Evolutionary conservation across 805 yeast species (phyloP).

Genomic region (Zygoascus ofunaensis): DNA sequence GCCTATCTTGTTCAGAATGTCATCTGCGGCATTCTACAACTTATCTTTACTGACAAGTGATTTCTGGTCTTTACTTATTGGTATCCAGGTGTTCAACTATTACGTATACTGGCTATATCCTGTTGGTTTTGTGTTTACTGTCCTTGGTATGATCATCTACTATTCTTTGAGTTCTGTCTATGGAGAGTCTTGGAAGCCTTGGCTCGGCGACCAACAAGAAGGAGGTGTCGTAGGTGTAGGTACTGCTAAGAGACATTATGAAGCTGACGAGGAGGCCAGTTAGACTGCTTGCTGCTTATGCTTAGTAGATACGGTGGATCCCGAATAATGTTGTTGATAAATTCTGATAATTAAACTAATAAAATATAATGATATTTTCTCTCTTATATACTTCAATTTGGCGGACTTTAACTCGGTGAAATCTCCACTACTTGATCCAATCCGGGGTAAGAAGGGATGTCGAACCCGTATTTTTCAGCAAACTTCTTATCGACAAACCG

Average conservation of each 20-base stretch:
- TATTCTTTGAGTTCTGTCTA: constrained; percentile 27
- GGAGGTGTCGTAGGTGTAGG: constrained; percentile 24
- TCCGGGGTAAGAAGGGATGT: constrained; percentile 50
- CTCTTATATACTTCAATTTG: neutral
- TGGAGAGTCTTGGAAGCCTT: constrained; percentile 37
- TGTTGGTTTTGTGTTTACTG: constrained; percentile 36
- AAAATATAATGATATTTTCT: neutral
- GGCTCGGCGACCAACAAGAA: constrained; percentile 30
- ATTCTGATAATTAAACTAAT: neutral
- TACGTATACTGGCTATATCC: constrained; percentile 39
- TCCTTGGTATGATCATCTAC: constrained; percentile 34
- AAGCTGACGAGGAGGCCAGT: neutral
- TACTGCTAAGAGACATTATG: constrained; percentile 18
- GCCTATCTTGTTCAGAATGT: constrained; percentile 37
- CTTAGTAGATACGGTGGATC: too few relatives aligned
- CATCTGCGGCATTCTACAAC: constrained; percentile 40
- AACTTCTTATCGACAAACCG: constrained; percentile 62
- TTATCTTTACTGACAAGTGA: constrained; percentile 36
- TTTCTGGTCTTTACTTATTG: constrained; percentile 38
- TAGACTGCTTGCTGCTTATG: neutral
- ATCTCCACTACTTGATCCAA: constrained; percentile 49
- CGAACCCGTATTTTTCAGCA: constrained; percentile 66
- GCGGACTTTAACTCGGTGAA: neutral
- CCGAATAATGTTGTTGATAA: too few relatives aligned
- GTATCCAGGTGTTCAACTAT: constrained; percentile 37